Evolutionary conservation across 768 basidiomycete species (phyloP).

Genomic region (Lactarius deliciosus): DNA sequence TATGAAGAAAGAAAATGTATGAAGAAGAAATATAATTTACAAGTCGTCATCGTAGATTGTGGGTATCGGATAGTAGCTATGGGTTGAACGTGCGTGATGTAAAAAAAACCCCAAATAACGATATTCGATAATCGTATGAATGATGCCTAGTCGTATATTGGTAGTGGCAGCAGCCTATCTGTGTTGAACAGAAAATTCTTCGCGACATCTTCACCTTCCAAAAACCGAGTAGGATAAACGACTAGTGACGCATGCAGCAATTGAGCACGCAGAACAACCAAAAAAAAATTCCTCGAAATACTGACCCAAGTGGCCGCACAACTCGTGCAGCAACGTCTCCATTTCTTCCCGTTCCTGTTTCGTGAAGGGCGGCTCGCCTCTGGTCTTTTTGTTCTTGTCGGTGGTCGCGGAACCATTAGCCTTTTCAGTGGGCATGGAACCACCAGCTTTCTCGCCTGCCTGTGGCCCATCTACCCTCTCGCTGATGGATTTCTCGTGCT

Average conservation of each 20-base stretch:
- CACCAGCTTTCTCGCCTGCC: constrained; percentile 7
- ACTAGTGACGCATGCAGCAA: constrained; percentile 48
- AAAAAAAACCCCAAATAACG: not conserved
- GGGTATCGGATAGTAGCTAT: not conserved
- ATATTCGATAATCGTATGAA: not conserved
- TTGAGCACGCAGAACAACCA: not conserved
- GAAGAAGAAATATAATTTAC: not conserved
- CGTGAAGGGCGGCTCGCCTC: constrained; percentile 67
- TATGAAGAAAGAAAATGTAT: not conserved
- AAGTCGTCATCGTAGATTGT: not conserved
- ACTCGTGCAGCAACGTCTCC: constrained; percentile 73
- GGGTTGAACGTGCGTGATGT: not conserved
- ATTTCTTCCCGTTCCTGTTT: constrained; percentile 86
- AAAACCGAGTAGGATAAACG: constrained; percentile 76
- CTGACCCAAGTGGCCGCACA: constrained; percentile 87
- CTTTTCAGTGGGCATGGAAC: not conserved
- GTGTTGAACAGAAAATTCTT: constrained; percentile 94
- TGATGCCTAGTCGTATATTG: constrained; percentile 59
- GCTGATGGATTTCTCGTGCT: not conserved
- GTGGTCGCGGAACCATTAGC: constrained; percentile 28
- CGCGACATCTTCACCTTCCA: constrained; percentile 90
- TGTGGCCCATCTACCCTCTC: constrained; percentile 2
- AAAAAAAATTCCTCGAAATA: not conserved
- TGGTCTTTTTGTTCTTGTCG: constrained; percentile 42
- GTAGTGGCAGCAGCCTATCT: constrained; percentile 73